phyloP scores from a whole-genome alignment of 345 rosid genomes.

The Excoecaria agallocha region DNA sequence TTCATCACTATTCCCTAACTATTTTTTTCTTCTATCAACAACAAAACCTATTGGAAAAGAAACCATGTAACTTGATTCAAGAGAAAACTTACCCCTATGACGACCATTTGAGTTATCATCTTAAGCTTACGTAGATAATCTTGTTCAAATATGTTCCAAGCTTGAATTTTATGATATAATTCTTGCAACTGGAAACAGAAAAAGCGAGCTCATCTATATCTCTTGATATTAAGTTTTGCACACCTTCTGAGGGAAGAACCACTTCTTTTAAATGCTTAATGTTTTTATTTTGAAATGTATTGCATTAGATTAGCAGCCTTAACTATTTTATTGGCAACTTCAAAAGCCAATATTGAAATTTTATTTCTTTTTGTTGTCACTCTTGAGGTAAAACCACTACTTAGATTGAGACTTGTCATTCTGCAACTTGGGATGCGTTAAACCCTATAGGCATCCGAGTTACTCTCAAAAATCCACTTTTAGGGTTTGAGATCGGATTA shows the following conservation, averaged over 20 bases:
- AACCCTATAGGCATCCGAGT: no score
- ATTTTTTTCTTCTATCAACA: background rate
- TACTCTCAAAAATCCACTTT: no score
- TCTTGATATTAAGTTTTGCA: constrained; percentile 77
- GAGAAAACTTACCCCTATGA: constrained; percentile 58
- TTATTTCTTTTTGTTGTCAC: constrained; percentile 71
- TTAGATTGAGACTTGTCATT: constrained; percentile 70
- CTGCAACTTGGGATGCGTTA: no score
- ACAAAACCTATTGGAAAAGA: background rate
- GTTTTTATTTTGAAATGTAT: constrained; percentile 70
- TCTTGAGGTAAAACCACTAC: constrained; percentile 76
- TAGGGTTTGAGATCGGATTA: no score
- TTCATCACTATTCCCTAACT: background rate
- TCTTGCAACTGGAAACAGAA: constrained; percentile 46
- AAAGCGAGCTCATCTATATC: constrained; percentile 65
- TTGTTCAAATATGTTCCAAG: constrained; percentile 97
- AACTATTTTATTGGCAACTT: constrained; percentile 91
- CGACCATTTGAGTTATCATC: constrained; percentile 69
- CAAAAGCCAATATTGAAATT: constrained; percentile 82
- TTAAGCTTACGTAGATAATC: constrained; percentile 89
- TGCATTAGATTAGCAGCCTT: constrained; percentile 94
- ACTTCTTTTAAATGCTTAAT: constrained; percentile 70
- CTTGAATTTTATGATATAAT: constrained; percentile 90
- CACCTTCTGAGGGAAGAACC: constrained; percentile 89
- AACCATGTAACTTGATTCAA: background rate